phyloP scores from a whole-genome alignment of 768 basidiomycete genomes.

The Amanita molliuscula region DNA sequence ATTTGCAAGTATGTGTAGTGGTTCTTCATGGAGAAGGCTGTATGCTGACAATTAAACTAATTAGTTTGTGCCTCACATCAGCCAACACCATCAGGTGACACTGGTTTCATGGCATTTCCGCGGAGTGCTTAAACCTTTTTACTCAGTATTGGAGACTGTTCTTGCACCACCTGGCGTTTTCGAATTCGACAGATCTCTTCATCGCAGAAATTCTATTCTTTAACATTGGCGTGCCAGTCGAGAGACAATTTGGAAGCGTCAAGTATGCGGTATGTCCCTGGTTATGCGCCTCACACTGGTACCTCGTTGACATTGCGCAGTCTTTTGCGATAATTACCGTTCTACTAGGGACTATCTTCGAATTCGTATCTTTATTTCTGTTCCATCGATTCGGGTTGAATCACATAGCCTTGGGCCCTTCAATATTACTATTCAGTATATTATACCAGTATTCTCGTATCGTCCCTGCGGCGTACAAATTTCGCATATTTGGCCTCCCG shows the following conservation, averaged over 20 bases:
- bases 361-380: conserved; percentile 55
- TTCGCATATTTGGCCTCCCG: conserved; percentile 63
- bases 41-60: conserved; percentile 5
- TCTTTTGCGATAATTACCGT: conserved; percentile 68
- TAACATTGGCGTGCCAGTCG: conserved; percentile 58
- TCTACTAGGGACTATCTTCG: conserved; percentile 54
- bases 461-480: conserved; percentile 67
- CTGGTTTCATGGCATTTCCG: conserved; percentile 15
- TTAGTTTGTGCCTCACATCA: conserved; percentile 81
- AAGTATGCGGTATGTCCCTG: conserved; percentile 67
- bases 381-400: conserved; percentile 64
- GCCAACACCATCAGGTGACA: conserved; percentile 76
- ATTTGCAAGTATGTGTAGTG: conserved; percentile 57
- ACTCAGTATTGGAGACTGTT: conserved; percentile 79
- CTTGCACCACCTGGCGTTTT: conserved; percentile 64
- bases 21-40: conserved; percentile 7
- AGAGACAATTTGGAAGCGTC: conserved; percentile 77
- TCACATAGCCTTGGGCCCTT: conserved; percentile 65
- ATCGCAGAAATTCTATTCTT: conserved; percentile 67
- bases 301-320: conserved; percentile 23
- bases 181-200: conserved; percentile 81
- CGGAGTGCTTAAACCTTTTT: conserved; percentile 18
- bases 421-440: conserved; percentile 67
- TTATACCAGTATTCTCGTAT: conserved; percentile 77
- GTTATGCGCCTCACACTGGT: neutral